Evolutionary conservation across 2,329 filamentous ascomycete species (phyloP), one percentile per base, ranked within the genome.

Genomic region (Penicillium sp.): DNA sequence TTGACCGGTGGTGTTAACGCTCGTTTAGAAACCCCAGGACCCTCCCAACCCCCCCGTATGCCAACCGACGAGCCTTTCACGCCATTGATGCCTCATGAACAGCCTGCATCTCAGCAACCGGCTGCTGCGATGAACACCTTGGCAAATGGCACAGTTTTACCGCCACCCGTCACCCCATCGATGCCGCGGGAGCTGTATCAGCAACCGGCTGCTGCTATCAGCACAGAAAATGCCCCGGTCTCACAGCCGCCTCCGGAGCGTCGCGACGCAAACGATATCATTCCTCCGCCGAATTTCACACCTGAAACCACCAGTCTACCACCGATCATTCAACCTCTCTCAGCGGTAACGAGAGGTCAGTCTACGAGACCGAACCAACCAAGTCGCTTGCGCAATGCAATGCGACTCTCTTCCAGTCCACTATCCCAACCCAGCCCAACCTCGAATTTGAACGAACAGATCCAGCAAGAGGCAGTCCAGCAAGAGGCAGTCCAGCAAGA

Each of bases 361-460:
- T 45, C 52, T 30, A 35, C 30, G n/a, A 47, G 73, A 47, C 75
- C 76, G 0, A 74, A 73, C 58, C 72, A 68, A 5, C 73, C 74
- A 3, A 77, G 74, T 59, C 67, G 73, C 5, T 69, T 77, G 40
- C 71, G 74, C 45, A 68, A 71, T 45, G 61, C 70, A n/a, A 62
- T 64, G 43, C 61, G 62, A n/a, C 57, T 56, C 30, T 59, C 60
- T 16, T 57, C 55, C 5, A 57, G 55, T 14, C 55, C 55, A 11
- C 14, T 40, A 5, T 55, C 53, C 11, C 53, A 56, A 11, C 24
- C 49, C 2, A 49, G 45, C 35, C 50, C 55, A 7, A 16, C 21
- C 28, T 18, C 12, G 16, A 23, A 38, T 9, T 21, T 14, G 8
- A 20, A 46, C 20, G 20, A 38, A 24, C 35, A 35, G n/a, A 42